phyloP scores from a whole-genome alignment of 1,139 yeast genomes.

The Yamadazyma taylorii region DNA sequence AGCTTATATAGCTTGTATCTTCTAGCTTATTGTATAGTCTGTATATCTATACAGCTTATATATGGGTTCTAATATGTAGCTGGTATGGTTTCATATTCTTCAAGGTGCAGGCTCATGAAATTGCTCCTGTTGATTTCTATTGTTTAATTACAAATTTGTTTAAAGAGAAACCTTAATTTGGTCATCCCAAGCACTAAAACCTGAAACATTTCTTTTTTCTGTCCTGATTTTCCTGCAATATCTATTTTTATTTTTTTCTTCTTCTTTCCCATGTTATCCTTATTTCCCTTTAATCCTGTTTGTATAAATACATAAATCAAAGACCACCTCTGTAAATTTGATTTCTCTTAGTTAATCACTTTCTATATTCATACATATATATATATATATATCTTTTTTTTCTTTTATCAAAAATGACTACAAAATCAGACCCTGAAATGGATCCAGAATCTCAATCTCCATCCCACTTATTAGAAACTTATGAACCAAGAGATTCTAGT shows the following conservation, averaged over 20 bases:
- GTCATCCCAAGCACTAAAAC: too few species aligned
- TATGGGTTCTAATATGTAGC: too few species aligned
- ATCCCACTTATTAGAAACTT: conserved; percentile 25
- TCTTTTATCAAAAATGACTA: conserved; percentile 12
- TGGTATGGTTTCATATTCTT: too few species aligned
- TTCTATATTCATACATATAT: neutral
- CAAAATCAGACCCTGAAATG: conserved; percentile 16
- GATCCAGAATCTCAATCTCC: conserved; percentile 33
- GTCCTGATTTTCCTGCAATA: too few species aligned
- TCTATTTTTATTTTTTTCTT: neutral
- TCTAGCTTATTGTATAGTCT: too few species aligned
- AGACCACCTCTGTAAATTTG: neutral
- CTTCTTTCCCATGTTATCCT: neutral
- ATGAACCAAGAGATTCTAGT: conserved; percentile 26
- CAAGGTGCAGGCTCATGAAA: too few species aligned
- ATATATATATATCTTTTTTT: neutral
- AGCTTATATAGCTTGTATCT: too few species aligned
- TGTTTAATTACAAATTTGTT: too few species aligned
- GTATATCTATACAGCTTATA: too few species aligned
- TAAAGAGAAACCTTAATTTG: too few species aligned
- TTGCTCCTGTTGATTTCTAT: too few species aligned
- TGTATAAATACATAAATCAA: neutral
- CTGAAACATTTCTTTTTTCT: too few species aligned
- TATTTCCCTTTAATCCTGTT: conserved; percentile 3
- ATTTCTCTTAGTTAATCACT: neutral